Base-by-base conservation (phyloP, 768 basidiomycete genomes). In the Basidioascus undulatus region DNA sequence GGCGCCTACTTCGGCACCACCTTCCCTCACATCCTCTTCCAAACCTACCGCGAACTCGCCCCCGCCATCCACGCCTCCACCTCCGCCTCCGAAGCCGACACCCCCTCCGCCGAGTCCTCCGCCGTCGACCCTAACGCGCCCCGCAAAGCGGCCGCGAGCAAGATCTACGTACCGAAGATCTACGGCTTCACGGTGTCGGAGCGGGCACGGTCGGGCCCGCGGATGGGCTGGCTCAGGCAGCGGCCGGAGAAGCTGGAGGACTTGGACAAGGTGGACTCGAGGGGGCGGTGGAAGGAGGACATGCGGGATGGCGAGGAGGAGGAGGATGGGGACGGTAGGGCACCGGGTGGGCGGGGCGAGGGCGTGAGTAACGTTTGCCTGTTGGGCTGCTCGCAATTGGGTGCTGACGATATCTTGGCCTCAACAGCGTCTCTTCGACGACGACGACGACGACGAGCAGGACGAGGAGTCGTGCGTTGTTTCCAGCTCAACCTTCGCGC, bases 1-100 rank as follows among this genome's bases (percentile, higher is more conserved):
- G 87, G 89, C 47, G 92, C 92, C 10, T 98, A 94, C 63, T 98
- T 98, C 62, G 92, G 92, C 18, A 96, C 89, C 0, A 94, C 89
- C n/a, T 98, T 98, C 58, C 67, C 87, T 1, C 86, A 94, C 53
- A 67, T 98, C 20, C 89, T 96, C 63, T 96, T 96, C 68, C 86
- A 96, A 55, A 86, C 80, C 47, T 96, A 89, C 62, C 79, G 81
- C 20, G 84, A 89, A 56, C 69, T 87, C n/a, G 73, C 82, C 16
- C 37, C 41, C 34, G 37, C 50, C 48, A 4, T 35, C 45, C 26
- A 30, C 41, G 6, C 25, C 38, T 6, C 2, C 31, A 19, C 45
- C 37, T 28, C 42, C 41, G 15, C 35, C 24, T 13, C 53, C 32
- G 21, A 41, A n/a, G 5, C 42, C 30, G 21, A 39, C n/a, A 13